Evolutionary conservation across 176 grass and related monocot species (phyloP), one percentile per base, ranked within the genome.

Genomic region (Eleusine coracana): DNA sequence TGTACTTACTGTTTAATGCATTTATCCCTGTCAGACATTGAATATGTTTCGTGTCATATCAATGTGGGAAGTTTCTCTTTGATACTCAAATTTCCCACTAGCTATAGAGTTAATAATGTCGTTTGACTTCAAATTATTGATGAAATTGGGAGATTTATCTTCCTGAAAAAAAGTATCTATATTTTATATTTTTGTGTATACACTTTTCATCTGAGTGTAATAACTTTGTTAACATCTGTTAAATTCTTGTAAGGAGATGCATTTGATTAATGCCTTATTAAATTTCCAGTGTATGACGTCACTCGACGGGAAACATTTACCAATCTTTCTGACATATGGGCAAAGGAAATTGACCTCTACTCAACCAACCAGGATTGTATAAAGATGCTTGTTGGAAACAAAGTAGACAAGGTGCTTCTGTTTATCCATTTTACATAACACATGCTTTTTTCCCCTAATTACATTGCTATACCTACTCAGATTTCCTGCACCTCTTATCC

Each of bases 301-400:
- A 96, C 93, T 45, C 87, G 91, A 78, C 80, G 96, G 85, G 96
- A 99, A 58, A 99, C 96, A 42, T 99, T 99, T 78, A 99, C 96
- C 0, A 84, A 99, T 88, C 91, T 99, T 62, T 88, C 91, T 75
- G 96, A 98, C 72, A 87, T 99, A 80, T 99, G 96, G 91, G 91
- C 96, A 1, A 99, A 99, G 89, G 96, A 99, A 94, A 93, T 96
- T 77, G 96, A 99, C 18, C 91, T 99, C 27, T 99, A 99, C 68
- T 99, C 96, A 78, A 99, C 96, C n/a, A 99, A 99, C 82, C 93
- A 99, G 76, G 96, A 99, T 70, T 99, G 96, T 80, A 94, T 99
- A 77, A 99, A 99, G 83, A 99, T 99, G 96, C 91, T 99, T 84
- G 96, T 99, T 40, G 96, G 96, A 23, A 99, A 99, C 78, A 99